These are phyloP conservation scores for Ustilago xerochloae DNA, from an alignment of 1,284 basidiomycete genomes.

Conservation along the genomic window DNA sequence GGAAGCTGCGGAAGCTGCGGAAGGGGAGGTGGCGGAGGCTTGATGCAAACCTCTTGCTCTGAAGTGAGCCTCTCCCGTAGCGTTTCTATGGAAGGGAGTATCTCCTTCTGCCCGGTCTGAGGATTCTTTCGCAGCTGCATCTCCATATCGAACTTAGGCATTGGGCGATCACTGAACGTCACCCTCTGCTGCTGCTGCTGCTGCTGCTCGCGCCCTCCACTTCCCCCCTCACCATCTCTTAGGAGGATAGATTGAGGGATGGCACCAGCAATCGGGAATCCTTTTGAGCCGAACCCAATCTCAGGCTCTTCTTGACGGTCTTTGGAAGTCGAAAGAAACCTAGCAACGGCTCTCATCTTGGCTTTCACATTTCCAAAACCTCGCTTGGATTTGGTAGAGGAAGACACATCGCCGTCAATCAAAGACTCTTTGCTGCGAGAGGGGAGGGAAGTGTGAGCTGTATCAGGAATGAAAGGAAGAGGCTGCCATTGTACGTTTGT, in stretches of 20 bases:
- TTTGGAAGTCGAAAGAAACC: slow-evolving; percentile 14
- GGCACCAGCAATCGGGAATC: slow-evolving; percentile 11
- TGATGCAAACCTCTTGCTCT: not conserved
- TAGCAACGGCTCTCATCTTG: slow-evolving; percentile 26
- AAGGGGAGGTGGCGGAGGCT: slow-evolving; percentile 13
- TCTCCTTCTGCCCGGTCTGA: not conserved
- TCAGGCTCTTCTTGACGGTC: not conserved
- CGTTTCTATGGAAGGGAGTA: slow-evolving; percentile 4
- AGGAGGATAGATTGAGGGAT: not conserved
- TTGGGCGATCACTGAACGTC: not conserved
- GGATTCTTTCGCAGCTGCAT: not conserved
- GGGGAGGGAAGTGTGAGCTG: not conserved
- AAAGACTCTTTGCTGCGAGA: slow-evolving; percentile 16
- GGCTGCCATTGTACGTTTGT: slow-evolving; percentile 26
- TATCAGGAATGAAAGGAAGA: slow-evolving; percentile 10
- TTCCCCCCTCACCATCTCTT: not conserved
- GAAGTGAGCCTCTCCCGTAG: slow-evolving; percentile 14
- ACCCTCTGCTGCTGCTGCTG: not conserved
- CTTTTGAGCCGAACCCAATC: not conserved
- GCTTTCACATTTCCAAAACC: slow-evolving; percentile 18
- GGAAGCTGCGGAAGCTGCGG: slow-evolving; percentile 6
- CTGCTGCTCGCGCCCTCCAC: too few relatives aligned
- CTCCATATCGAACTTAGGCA: not conserved
- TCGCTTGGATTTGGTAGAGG: slow-evolving; percentile 6
- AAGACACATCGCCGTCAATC: slow-evolving; percentile 9